Conservation (phyloP, 1,284 basidiomycete genomes). For the Melanopsichium pennsylvanicum region DNA sequence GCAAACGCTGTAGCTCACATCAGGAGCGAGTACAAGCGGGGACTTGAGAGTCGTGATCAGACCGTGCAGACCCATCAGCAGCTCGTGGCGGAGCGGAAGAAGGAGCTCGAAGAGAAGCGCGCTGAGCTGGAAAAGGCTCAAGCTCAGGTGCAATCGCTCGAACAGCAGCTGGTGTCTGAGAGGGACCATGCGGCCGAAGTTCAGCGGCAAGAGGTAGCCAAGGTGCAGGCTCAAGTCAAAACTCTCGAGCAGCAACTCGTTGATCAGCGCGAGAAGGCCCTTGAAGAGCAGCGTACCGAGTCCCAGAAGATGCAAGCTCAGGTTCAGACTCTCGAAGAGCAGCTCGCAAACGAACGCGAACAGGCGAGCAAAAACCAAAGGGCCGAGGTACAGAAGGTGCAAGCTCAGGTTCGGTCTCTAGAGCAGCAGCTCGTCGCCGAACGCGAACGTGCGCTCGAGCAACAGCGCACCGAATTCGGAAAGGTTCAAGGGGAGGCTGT, state of each 20-base stretch:
- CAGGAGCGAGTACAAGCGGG: constrained; percentile 36
- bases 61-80: constrained; percentile 21
- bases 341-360: constrained; percentile 13
- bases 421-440: constrained; percentile 9
- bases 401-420: constrained; percentile 9
- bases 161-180: constrained; percentile 19
- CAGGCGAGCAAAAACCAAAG: constrained; percentile 8
- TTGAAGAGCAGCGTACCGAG: constrained; percentile 14
- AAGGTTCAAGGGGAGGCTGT: constrained; percentile 6
- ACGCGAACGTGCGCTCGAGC: constrained; percentile 1
- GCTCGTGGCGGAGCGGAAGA: constrained; percentile 17
- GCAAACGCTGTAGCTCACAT: constrained; percentile 24
- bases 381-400: constrained; percentile 12
- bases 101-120: constrained; percentile 21
- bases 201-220: constrained; percentile 15
- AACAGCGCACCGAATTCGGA: constrained; percentile 6
- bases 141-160: constrained; percentile 2
- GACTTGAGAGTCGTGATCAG: constrained; percentile 35
- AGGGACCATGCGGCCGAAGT: constrained; percentile 18
- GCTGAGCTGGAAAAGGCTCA: constrained; percentile 14
- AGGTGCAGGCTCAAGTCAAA: constrained; percentile 12
- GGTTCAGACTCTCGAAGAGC: constrained; percentile 6
- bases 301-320: constrained; percentile 10
- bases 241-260: constrained; percentile 22
- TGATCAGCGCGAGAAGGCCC: constrained; percentile 8